Percentiles rank a stretch among this genome's conserved stretches.
Evolutionary conservation across 2,329 filamentous ascomycete species (phyloP).

Genomic region (Hymenoscyphus salicellus): DNA sequence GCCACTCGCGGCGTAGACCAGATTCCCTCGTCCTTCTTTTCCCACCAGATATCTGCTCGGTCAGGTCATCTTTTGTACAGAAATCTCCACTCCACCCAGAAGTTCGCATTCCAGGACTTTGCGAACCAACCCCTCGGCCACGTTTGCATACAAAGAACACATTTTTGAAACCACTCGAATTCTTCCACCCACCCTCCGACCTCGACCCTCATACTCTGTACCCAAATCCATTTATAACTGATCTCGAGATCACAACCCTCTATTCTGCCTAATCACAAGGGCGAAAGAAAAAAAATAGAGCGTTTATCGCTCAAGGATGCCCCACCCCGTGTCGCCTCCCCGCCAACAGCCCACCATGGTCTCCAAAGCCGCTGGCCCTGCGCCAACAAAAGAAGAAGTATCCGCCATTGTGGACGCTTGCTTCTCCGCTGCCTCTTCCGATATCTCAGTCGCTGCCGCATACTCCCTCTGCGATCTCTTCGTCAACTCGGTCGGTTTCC

Average conservation of each 20-base stretch:
- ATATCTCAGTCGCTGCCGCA: constrained; percentile 57
- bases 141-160: constrained; percentile 28
- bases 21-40: constrained; percentile 18
- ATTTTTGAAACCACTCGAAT: constrained; percentile 22
- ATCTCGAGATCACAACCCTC: constrained; percentile 11
- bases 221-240: constrained; percentile 6
- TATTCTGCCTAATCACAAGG: constrained; percentile 15
- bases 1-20: constrained; percentile 37
- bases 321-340: constrained; percentile 43
- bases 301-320: constrained; percentile 42
- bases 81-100: constrained; percentile 30
- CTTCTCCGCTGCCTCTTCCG: constrained; percentile 56
- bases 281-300: constrained; percentile 12
- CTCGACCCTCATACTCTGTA: constrained; percentile 18
- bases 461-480: constrained; percentile 64
- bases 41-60: constrained; percentile 22
- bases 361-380: constrained; percentile 41
- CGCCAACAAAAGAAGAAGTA: constrained; percentile 64
- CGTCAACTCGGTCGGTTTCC: constrained; percentile 62
- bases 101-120: constrained; percentile 12
- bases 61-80: constrained; percentile 14
- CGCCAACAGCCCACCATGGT: constrained; percentile 41
- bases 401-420: constrained; percentile 62
- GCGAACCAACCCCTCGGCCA: constrained; percentile 24
- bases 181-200: constrained; percentile 7